Evolutionary conservation across 495 filamentous ascomycete species (phyloP), one percentile per base, ranked within the genome.

Genomic region (Penicillium silybi): DNA sequence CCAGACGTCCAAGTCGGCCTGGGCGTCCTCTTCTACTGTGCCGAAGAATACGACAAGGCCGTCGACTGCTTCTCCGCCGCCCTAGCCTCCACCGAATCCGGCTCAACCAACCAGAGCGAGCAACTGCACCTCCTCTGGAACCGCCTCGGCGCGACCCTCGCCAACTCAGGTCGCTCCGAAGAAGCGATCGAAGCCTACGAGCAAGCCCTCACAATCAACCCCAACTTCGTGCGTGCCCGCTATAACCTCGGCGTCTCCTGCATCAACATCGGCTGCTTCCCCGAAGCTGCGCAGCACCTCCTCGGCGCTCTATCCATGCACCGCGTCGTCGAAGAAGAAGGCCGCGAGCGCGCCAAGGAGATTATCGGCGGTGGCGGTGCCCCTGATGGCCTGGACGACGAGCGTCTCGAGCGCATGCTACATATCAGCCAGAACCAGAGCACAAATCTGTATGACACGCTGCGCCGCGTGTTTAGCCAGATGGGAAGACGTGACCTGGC

Each of bases 171-270:
- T 44, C 87, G 90, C 52, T 86, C 82, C 52, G 93, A 97, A 67
- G 92, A 99, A 66, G 93, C 93, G 26, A 97, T 97, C 59, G 87
- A 90, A 50, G 93, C 93, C 0, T 99, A 99, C 69, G 91, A 96
- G 66, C 86, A 89, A 55, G 93, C 93, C 0, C 77, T 98, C 10
- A 85, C 81, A 46, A 82, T 97, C 43, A 86, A 89, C 58, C 86
- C 92, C 34, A 97, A 97, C 75, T 98, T 98, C 61, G 95, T 97
- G 19, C 87, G 93, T 32, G 93, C 93, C 5, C 84, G 93, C 9
- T 98, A 98, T 72, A 98, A 98, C 70, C 83, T 98, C 7, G 93
- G 93, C 35, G 93, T 98, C 5, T 86, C 81, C 15, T 98, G 93
- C 68, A 97, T 98, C 66, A 98, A 98, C 69, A 96, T 98, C 53